Base-by-base conservation (phyloP, 495 filamentous ascomycete species). In the Hypoxylon rickii region DNA sequence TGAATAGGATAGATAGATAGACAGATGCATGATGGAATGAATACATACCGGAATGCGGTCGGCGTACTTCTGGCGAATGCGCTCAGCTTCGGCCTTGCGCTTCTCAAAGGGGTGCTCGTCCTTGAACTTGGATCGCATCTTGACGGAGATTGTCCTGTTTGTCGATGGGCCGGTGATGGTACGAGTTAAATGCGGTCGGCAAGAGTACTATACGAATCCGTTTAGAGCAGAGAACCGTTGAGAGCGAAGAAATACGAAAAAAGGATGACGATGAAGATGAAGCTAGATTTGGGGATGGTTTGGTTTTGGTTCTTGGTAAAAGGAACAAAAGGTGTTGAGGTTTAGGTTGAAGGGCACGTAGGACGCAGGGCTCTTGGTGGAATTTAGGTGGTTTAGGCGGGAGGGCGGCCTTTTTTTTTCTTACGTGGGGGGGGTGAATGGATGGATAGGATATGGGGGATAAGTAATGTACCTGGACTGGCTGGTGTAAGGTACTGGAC, bases 51-150 rank as follows among this genome's bases (percentile, higher is more conserved):
- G 94, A 76, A 99, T 99, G 65, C 94, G 92, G 74, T 99, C 94
- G 58, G 89, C 86, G 74, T 99, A 99, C 76, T 97, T 99, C 80
- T 96, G 92, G 57, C 95, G 92, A 68, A 96, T 97, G 66, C 94
- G 92, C 80, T 97, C 95, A 70, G 94, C 94, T 75, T 98, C 94
- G 51, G 94, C 94, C 89, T 96, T 96, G 76, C 88, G 86, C 88
- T 98, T 97, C 89, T 96, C 92, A 74, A 97, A 97, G 70, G 92
- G 90, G 78, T 97, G 94, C 86, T 97, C 94, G 86, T 98, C 94
- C 89, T 97, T 98, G 79, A 97, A 97, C 83, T 97, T 97, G 75
- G 88, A 91, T 67, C 91, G 86, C 92, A 96, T 96, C 57, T 73
- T 92, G 79, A 70, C 44, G 64, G 20, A 39, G 3, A 38, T 18